These are phyloP conservation scores for Cryptosporidium bovis DNA, from an alignment of 169 alveolate genomes.

Conservation along the genomic window DNA sequence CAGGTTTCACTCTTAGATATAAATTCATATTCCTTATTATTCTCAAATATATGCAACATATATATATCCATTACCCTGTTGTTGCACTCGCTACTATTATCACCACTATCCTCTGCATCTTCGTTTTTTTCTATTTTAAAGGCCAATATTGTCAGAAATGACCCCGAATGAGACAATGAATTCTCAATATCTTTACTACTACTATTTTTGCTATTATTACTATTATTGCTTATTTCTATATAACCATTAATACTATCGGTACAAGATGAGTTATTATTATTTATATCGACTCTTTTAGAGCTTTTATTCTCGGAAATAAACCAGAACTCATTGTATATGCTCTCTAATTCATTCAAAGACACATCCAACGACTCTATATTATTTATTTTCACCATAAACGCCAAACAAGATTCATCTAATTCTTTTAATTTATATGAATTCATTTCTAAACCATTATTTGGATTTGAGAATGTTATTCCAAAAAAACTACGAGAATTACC, in stretches of 20 bases:
- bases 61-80: constrained; percentile 8
- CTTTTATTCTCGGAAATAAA: constrained; percentile 14
- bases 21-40: constrained; percentile 27
- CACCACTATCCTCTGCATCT: not conserved
- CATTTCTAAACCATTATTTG: not conserved
- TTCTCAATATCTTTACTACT: too few relatives aligned
- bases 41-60: constrained; percentile 40
- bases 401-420: constrained; percentile 24
- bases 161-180: not conserved
- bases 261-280: too few relatives aligned
- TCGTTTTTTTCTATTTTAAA: constrained; percentile 11
- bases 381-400: constrained; percentile 12
- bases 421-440: not conserved
- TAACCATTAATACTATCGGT: too few relatives aligned
- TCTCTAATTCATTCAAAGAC: constrained; percentile 2
- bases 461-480: constrained; percentile 15
- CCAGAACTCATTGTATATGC: constrained; percentile 16
- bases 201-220: too few relatives aligned
- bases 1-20: constrained; percentile 29
- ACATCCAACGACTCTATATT: constrained; percentile 1
- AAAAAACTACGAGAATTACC: constrained; percentile 28
- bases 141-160: constrained; percentile 24
- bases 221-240: too few relatives aligned
- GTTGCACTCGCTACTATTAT: not conserved
- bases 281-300: too few relatives aligned